These are phyloP conservation scores for Rhizophagus clarus DNA, from an alignment of 192 early-diverging fungal species.

Conservation along the genomic window DNA sequence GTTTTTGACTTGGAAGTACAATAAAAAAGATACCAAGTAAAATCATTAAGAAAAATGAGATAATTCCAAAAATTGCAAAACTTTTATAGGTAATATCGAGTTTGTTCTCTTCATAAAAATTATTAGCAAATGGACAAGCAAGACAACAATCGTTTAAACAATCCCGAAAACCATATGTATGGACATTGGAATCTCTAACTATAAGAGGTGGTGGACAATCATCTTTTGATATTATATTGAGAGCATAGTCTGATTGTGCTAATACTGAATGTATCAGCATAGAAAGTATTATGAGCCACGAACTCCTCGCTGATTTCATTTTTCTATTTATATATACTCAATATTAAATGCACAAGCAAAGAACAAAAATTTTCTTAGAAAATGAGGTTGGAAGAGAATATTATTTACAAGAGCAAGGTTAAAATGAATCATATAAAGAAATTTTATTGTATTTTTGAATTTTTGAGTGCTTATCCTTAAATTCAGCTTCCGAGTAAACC, in stretches of 20 bases:
- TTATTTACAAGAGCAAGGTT: too few relatives aligned
- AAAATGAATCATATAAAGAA: too few relatives aligned
- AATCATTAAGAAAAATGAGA: constrained; percentile 22
- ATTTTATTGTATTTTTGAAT: too few relatives aligned
- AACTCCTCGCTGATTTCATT: too few relatives aligned
- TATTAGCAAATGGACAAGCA: constrained; percentile 11
- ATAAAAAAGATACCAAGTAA: not conserved
- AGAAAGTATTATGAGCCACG: not conserved
- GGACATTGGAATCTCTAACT: not conserved
- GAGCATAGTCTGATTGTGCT: not conserved
- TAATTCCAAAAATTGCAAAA: constrained; percentile 17
- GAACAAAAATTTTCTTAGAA: too few relatives aligned
- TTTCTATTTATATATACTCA: too few relatives aligned
- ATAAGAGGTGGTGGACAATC: not conserved
- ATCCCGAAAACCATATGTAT: not conserved
- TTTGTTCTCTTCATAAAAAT: constrained; percentile 9
- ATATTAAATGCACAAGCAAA: too few relatives aligned
- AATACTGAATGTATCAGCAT: not conserved
- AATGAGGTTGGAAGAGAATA: too few relatives aligned
- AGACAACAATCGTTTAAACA: constrained; percentile 18
- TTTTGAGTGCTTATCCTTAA: too few relatives aligned
- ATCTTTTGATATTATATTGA: not conserved
- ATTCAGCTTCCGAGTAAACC: too few relatives aligned
- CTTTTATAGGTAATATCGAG: not conserved
- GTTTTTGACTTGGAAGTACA: constrained; percentile 13